Evolutionary conservation across 495 filamentous ascomycete species (phyloP), one percentile per base, ranked within the genome.

Genomic region (Aspergillus steynii): DNA sequence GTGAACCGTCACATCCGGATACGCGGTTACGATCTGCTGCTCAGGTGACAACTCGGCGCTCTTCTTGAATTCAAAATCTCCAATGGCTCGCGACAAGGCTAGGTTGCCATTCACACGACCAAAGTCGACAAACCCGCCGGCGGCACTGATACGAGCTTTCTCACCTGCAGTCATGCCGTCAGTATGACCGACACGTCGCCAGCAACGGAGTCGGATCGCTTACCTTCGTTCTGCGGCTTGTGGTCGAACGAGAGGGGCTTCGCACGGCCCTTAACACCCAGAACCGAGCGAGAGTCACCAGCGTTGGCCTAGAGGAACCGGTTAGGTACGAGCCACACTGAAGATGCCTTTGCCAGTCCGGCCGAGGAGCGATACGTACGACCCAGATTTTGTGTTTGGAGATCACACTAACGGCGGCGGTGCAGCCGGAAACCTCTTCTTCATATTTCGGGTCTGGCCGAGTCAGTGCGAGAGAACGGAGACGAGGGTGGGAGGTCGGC

Each of bases 31-130:
- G 47, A 99, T 97, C 73, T 99, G 95, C 71, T 96, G 90, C 70
- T 99, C 96, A 32, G 96, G 95, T 9, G 93, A 87, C 50, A 99
- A 86, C 65, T 97, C 93, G 61, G 93, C 90, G 74, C 94, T 96
- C 83, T 97, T 98, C 85, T 99, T 99, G 84, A 99, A 99, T 74
- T 99, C 95, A 70, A 99, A 99, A 78, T 99, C 95, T 64, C 95
- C 95, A 69, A 99, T 97, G 64, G 95, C 95, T 71, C 95, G 88
- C 53, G 96, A 98, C 46, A 99, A 82, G n/a, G 95, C 95, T 53
- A 99, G 86, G 72, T 99, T 99, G 66, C 95, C 95, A 73, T 99
- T 99, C 64, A 99, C 95, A 70, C 95, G 90, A 53, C 93, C 95
- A 69, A 98, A 99, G 77, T 99, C 95, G 66, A 99, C 95, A 70